phyloP scores from a whole-genome alignment of 352 stramenopile genomes.

The Elongisporangium anandrum region DNA sequence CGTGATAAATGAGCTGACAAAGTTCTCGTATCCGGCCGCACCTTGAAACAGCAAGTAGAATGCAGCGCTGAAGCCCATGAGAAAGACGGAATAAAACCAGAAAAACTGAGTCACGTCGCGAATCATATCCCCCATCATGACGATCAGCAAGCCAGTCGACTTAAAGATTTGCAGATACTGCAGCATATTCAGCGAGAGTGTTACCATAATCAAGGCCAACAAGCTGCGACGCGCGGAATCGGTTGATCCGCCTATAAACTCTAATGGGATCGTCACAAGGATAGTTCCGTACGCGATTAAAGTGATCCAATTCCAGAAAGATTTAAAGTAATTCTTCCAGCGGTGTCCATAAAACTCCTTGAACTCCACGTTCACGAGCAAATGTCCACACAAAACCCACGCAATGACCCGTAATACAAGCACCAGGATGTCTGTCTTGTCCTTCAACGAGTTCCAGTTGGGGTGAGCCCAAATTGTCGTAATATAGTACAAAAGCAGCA shows the following conservation, averaged over 20 bases:
- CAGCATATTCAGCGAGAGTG: constrained; percentile 62
- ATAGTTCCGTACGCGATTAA: constrained; percentile 22
- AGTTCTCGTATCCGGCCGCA: constrained; percentile 47
- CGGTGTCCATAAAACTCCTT: too few relatives aligned
- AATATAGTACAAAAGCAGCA: constrained; percentile 50
- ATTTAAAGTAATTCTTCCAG: too few relatives aligned
- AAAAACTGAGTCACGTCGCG: constrained; percentile 65
- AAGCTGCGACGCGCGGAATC: constrained; percentile 36
- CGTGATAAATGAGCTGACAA: constrained; percentile 57
- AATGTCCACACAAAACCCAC: too few relatives aligned
- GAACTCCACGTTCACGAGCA: too few relatives aligned
- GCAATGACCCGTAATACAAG: too few relatives aligned
- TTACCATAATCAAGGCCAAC: constrained; percentile 47
- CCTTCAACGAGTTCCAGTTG: constrained; percentile 36
- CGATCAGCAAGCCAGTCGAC: constrained; percentile 53
- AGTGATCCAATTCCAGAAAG: too few relatives aligned
- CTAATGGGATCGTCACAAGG: constrained; percentile 44
- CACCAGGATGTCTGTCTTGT: constrained; percentile 39
- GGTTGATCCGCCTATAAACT: constrained; percentile 26
- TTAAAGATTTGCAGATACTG: constrained; percentile 66
- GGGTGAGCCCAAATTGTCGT: constrained; percentile 51
- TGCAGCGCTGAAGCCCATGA: constrained; percentile 62
- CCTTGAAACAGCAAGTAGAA: constrained; percentile 66
- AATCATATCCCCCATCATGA: constrained; percentile 74
- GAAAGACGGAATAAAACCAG: constrained; percentile 66